phyloP scores from a whole-genome alignment of 306 rosid species.

The Dicorynia guianensis region DNA sequence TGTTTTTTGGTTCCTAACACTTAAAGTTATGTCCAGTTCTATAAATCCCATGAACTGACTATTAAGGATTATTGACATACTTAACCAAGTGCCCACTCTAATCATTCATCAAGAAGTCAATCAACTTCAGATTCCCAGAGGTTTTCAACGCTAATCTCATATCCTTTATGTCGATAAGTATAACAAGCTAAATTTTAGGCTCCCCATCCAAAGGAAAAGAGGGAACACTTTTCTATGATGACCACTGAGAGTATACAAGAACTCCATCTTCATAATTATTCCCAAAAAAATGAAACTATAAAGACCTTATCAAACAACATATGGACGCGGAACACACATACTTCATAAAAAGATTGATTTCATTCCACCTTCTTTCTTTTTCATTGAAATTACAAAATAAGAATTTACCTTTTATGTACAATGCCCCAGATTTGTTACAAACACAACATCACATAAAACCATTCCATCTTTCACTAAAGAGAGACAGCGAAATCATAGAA shows the following conservation, averaged over 20 bases:
- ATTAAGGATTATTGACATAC: constrained; percentile 1
- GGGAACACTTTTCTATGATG: not conserved
- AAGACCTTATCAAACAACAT: constrained; percentile 7
- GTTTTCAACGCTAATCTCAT: not conserved
- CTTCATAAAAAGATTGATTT: not conserved
- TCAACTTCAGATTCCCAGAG: constrained; percentile 2
- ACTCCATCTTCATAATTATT: not conserved
- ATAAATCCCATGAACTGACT: not conserved
- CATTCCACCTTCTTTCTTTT: not conserved
- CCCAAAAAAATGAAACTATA: not conserved
- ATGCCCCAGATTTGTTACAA: not conserved
- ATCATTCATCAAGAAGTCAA: not conserved
- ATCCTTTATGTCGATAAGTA: constrained; percentile 1
- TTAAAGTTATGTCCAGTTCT: constrained; percentile 12
- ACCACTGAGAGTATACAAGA: constrained; percentile 10
- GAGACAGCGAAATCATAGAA: not conserved
- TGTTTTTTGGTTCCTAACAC: too few species aligned
- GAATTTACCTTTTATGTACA: not conserved
- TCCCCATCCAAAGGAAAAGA: not conserved
- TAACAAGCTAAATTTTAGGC: not conserved
- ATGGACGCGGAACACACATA: not conserved
- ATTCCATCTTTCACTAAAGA: not conserved
- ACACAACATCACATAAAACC: not conserved
- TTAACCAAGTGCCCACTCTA: not conserved
- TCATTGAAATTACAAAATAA: not conserved